Base-by-base conservation (phyloP, 176 grass and related monocot species). In the Musa troglodytarum region DNA sequence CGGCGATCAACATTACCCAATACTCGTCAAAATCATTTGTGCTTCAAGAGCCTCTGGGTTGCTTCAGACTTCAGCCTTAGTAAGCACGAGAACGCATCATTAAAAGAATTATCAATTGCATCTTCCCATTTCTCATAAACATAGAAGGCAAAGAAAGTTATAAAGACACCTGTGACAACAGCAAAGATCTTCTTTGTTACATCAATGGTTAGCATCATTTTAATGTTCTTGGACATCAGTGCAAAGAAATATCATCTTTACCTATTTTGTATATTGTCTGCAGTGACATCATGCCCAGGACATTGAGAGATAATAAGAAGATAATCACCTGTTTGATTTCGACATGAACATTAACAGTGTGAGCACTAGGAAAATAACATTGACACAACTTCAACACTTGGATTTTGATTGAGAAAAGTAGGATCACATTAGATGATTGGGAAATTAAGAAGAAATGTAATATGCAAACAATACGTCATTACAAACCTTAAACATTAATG, bases 101-200 rank as follows among this genome's bases (percentile, higher is more conserved):
- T 74, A 28, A 92, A 76, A 58, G 86, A 34, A 65, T 71, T 73
- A 61, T 99, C 88, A 20, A 99, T 94, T 13, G 53, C 76, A 79
- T 94, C 90, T 82, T 94, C 90, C 76, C 87, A 94, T 80, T 92
- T 94, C 76, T 99, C 95, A 72, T 94, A 93, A 64, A 86, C 76
- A 76, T 87, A 94, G 76, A 94, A 91, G 29, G 79, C 78, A 53
- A 85, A 58, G 82, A 94, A 99, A 79, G 87, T 73, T 81, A 89
- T 73, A 83, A 81, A 54, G 74, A 86, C 69, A 67, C 95, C 95
- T 99, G 80, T 78, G 49, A 63, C 81, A 65, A 61, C 79, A 83
- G 22, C 34, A 11, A 54, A 71, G 16, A 55, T 5, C 5, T 13
- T 10, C 23, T 69, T 49, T 9, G 26, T 50, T 17, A 20, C 17